phyloP scores from a whole-genome alignment of 208 protist genomes.

The Leishmania martiniquensis region DNA sequence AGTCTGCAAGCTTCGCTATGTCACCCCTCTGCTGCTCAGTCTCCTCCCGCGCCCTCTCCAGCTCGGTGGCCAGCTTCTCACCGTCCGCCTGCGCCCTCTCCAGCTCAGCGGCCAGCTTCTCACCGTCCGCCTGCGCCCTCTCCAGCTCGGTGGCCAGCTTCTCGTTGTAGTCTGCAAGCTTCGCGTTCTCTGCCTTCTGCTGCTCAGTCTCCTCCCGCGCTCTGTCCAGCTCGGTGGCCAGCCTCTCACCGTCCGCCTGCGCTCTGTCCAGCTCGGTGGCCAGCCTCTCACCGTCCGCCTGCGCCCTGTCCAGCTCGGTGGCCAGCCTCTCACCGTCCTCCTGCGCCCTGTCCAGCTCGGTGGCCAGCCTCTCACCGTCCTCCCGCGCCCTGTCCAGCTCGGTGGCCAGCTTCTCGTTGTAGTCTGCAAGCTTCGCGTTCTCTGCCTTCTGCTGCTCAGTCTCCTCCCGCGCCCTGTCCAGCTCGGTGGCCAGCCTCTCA shows the following conservation, averaged over 20 bases:
- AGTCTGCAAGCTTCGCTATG: not conserved
- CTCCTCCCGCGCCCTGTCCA: not conserved
- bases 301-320: not conserved
- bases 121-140: not conserved
- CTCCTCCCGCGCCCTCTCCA: not conserved
- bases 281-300: not conserved
- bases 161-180: not conserved
- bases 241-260: slow-evolving; percentile 11
- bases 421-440: not conserved
- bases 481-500: not conserved
- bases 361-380: not conserved
- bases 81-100: not conserved
- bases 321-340: not conserved
- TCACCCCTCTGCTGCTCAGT: slow-evolving; percentile 27
- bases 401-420: not conserved
- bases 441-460: not conserved
- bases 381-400: not conserved
- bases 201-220: slow-evolving; percentile 7
- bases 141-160: not conserved
- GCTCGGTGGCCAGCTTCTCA: not conserved
- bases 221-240: slow-evolving; percentile 12
- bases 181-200: not conserved
- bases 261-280: slow-evolving; percentile 18
- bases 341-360: not conserved
- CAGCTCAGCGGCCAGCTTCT: not conserved